phyloP scores from a whole-genome alignment of 371 early-diverging fungal species.

The Mortierella sp. region DNA sequence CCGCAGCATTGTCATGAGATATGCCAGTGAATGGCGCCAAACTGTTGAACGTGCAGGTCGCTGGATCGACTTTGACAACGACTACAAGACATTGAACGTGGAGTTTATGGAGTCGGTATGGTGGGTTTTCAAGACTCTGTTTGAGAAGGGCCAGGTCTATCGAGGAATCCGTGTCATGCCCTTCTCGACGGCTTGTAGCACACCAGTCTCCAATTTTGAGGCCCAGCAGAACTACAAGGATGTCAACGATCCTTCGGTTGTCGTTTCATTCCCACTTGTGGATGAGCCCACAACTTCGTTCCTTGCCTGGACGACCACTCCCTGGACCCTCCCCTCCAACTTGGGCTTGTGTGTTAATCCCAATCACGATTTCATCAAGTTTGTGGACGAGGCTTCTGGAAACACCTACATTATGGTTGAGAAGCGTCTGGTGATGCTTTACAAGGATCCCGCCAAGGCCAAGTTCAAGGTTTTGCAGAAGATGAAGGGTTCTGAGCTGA shows the following conservation, averaged over 20 bases:
- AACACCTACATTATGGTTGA: conserved; percentile 88
- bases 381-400: conserved; percentile 87
- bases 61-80: conserved; percentile 99
- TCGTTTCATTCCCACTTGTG: conserved; percentile 95
- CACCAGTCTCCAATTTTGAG: conserved; percentile 99
- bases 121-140: conserved; percentile 99
- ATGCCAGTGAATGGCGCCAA: conserved; percentile 96
- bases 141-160: conserved; percentile 97
- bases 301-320: conserved; percentile 99
- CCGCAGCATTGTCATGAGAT: conserved; percentile 98
- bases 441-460: conserved; percentile 97
- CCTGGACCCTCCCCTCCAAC: conserved; percentile 99
- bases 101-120: conserved; percentile 99
- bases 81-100: conserved; percentile 98
- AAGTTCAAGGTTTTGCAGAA: conserved; percentile 87
- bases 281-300: conserved; percentile 84
- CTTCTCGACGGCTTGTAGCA: conserved; percentile 97
- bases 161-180: conserved; percentile 99
- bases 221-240: conserved; percentile 99
- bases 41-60: conserved; percentile 99
- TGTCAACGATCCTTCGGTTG: conserved; percentile 97
- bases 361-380: conserved; percentile 95
- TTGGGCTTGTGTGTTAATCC: conserved; percentile 96
- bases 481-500: conserved; percentile 87
- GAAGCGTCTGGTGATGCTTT: conserved; percentile 85